Base-by-base conservation (phyloP, 768 basidiomycete genomes). In the Tylopilus sp. region DNA sequence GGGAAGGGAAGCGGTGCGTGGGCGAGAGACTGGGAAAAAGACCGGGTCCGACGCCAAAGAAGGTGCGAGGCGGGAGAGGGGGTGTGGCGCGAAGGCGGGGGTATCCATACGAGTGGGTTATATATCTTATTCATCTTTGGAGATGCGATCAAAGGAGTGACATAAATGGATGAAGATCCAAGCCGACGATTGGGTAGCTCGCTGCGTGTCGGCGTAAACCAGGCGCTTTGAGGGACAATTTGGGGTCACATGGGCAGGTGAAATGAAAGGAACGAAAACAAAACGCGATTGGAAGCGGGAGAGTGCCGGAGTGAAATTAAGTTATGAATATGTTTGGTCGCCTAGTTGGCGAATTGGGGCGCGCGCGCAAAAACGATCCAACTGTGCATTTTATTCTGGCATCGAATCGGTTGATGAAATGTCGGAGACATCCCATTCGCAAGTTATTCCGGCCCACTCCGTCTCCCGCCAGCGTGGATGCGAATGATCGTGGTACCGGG, bases 361-460 rank as follows among this genome's bases (percentile, higher is more conserved):
- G 23, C 8, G 13, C 39, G 44, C 15, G 46, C 15, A 26, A 41
- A 43, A 26, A 21, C 4, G 45, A 30, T 28, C 50, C 41, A 52
- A 36, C 40, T 23, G 23, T 47, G 40, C 30, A 40, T 31, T 48
- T 39, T 40, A 47, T 47, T 33, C 33, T 25, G 43, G 30, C 30
- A 47, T 49, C 33, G 22, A 35, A 44, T 44, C 43, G 18, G 25
- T 43, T 31, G 43, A 48, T 47, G 47, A 40, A 41, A 36, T 13
- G 12, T 11, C 2, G 12, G 40, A 39, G 47, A 36, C 25, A 18
- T 47, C 52, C 36, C 53, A 64, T 52, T 46, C 46, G 26, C 55
- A 49, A 50, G 48, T 21, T 51, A 50, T 53, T 31, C 53, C 38
- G 21, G 49, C 41, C 47, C 47, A 36, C 30, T 44, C 51, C 36